Evolutionary conservation across 768 basidiomycete species (phyloP).

Genomic region (Tylopilus rubrobrunneus): DNA sequence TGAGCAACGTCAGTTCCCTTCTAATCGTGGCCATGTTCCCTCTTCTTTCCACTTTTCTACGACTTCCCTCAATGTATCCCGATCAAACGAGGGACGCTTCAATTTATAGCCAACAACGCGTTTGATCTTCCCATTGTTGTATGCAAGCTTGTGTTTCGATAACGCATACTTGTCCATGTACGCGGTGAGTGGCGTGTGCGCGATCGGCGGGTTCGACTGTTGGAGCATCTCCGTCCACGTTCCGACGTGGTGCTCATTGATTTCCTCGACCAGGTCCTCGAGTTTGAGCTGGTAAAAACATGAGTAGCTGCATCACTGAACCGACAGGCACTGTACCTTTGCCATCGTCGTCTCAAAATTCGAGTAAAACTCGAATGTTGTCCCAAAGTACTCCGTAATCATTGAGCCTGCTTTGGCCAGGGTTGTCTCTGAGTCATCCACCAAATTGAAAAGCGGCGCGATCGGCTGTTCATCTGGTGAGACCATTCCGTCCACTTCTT

Average conservation of each 20-base stretch:
- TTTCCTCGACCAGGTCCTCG: conserved; percentile 74
- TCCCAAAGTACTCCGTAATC: conserved; percentile 70
- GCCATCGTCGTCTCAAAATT: conserved; percentile 62
- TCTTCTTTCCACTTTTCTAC: conserved; percentile 81
- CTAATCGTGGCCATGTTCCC: conserved; percentile 36
- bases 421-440: conserved; percentile 74
- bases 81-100: conserved; percentile 57
- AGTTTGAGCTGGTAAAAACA: conserved; percentile 46
- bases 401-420: conserved; percentile 61
- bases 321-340: conserved; percentile 41
- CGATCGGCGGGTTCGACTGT: conserved; percentile 65
- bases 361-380: conserved; percentile 78
- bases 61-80: conserved; percentile 60
- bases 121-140: conserved; percentile 72
- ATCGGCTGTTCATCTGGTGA: conserved; percentile 52
- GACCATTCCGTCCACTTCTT: conserved; percentile 59
- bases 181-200: conserved; percentile 67
- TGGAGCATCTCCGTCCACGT: conserved; percentile 81
- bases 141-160: conserved; percentile 64
- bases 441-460: conserved; percentile 83
- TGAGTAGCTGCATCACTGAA: neutral
- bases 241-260: conserved; percentile 79
- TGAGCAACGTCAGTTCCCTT: conserved; percentile 8
- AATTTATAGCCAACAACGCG: conserved; percentile 66
- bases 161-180: conserved; percentile 77